These are phyloP conservation scores for Naematelia encephala DNA, from an alignment of 768 basidiomycete genomes.

Conservation along the genomic window DNA sequence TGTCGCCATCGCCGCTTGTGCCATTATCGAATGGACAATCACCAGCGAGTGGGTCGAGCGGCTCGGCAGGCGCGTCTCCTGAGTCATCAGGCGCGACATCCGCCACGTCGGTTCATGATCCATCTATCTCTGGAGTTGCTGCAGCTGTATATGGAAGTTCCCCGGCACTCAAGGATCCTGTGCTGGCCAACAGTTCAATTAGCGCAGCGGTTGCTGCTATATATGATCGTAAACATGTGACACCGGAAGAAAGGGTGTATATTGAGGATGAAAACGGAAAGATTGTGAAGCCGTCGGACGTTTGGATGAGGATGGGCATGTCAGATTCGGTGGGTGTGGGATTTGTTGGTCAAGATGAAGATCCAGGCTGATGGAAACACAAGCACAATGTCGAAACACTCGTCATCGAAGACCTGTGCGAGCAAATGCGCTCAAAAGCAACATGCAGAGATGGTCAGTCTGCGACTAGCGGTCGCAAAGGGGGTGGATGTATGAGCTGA, in stretches of 20 bases:
- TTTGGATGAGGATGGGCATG: conserved; percentile 38
- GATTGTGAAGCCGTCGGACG: conserved; percentile 32
- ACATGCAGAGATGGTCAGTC: conserved; percentile 42
- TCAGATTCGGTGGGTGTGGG: conserved; percentile 27
- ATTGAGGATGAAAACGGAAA: conserved; percentile 33
- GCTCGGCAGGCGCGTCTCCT: conserved; percentile 11
- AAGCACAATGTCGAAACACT: conserved; percentile 29
- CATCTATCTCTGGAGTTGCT: no score
- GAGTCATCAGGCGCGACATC: conserved; percentile 14
- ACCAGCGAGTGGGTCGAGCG: conserved; percentile 3
- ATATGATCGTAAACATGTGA: no score
- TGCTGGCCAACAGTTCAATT: not conserved
- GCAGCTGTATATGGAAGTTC: conserved; percentile 17
- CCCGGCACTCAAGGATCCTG: conserved; percentile 1
- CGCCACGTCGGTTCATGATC: not conserved
- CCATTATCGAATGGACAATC: no score
- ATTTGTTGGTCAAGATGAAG: not conserved
- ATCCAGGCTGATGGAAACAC: conserved; percentile 5
- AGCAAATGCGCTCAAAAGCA: conserved; percentile 44
- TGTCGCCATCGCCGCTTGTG: conserved; percentile 40
- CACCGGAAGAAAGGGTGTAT: conserved; percentile 20
- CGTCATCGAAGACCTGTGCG: conserved; percentile 49
- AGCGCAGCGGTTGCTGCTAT: no score
- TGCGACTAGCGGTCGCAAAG: not conserved
- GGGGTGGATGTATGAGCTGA: not conserved